A percentile compares a stretch with the other conserved stretches of the same genome.
Conservation (phyloP, 352 stramenopile species). For the Phytopythium boreale region DNA sequence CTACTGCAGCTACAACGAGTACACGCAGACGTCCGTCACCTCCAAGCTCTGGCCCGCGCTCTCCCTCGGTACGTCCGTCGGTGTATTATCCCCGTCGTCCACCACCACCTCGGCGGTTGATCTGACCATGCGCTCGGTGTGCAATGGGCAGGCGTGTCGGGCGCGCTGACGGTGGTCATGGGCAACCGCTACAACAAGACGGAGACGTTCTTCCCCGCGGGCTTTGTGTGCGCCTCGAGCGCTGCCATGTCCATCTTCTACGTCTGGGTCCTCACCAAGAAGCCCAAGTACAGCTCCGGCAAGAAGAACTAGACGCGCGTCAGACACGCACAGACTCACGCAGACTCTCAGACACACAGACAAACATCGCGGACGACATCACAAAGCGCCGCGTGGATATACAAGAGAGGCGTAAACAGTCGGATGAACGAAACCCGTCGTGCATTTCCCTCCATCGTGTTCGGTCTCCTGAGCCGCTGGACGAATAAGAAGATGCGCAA, state of each 20-base stretch:
- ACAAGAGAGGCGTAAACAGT: neutral
- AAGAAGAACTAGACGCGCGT: constrained; percentile 56
- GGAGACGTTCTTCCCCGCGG: constrained; percentile 66
- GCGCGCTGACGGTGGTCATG: constrained; percentile 71
- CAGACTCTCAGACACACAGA: neutral
- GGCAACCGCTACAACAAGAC: constrained; percentile 74
- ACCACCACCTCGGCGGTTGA: neutral
- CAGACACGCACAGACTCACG: neutral
- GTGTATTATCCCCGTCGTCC: neutral
- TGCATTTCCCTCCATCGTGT: neutral
- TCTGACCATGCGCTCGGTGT: neutral
- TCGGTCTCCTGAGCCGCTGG: neutral
- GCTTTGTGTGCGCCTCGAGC: constrained; percentile 57
- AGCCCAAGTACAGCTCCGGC: constrained; percentile 51
- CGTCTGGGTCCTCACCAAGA: constrained; percentile 66
- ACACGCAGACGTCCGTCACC: constrained; percentile 70
- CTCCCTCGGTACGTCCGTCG: constrained; percentile 31
- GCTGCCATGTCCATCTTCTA: constrained; percentile 82
- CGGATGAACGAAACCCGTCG: neutral
- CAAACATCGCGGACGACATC: neutral
- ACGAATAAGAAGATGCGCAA: neutral
- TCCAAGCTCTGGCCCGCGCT: constrained; percentile 80
- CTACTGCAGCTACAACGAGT: constrained; percentile 85
- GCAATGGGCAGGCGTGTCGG: constrained; percentile 39
- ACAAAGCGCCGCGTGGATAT: neutral